Base-by-base conservation (phyloP, 2,329 filamentous ascomycete species). In the Trichoderma citrinoviride region DNA sequence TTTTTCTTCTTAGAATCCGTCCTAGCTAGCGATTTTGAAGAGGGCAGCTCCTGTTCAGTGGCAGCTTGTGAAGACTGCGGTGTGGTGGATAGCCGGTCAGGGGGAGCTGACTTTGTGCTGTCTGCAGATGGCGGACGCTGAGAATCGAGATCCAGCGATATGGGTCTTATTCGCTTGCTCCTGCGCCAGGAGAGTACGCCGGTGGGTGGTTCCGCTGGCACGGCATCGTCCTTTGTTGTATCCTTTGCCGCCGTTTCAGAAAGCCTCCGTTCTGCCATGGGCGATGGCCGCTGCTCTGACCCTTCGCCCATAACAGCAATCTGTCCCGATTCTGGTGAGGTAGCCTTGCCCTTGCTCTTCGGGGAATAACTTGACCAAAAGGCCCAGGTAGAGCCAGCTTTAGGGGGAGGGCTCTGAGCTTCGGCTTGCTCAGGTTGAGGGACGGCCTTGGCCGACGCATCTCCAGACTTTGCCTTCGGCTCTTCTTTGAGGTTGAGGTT, bases 311-410 rank as follows among this genome's bases (percentile, higher is more conserved):
- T 80, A 57, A 89, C 80, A 4, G 86, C 87, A 52, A 89, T 77
- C 71, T 83, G 80, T 25, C 80, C 86, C 68, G 74, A 72, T 70
- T 81, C 84, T 41, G 72, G 78, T 2, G 67, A 64, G 2, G 72
- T 40, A 12, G 72, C 62, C 55, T 77, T 78, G 0, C 71, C 73
- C 3, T 70, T 71, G 10, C 75, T 69, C 46, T 76, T 79, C 7
- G 78, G 73, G 1, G 80, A 76, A 68, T 89, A 87, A 52, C 83
- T 85, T 15, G 88, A 92, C 90, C 90, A 94, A 69, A 94, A 93
- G 0, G 89, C 90, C 91, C 91, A 94, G 0, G 88, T 90, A 0
- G 90, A 90, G 14, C 85, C 85, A 19, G 81, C 79, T 17, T 82
- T 79, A 5, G 81, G 81, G n/a, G 76, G 71, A 1, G 77, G 71